These are phyloP conservation scores for Beauveria rudraprayagi DNA, from an alignment of 2,329 filamentous ascomycete species.

Conservation along the genomic window DNA sequence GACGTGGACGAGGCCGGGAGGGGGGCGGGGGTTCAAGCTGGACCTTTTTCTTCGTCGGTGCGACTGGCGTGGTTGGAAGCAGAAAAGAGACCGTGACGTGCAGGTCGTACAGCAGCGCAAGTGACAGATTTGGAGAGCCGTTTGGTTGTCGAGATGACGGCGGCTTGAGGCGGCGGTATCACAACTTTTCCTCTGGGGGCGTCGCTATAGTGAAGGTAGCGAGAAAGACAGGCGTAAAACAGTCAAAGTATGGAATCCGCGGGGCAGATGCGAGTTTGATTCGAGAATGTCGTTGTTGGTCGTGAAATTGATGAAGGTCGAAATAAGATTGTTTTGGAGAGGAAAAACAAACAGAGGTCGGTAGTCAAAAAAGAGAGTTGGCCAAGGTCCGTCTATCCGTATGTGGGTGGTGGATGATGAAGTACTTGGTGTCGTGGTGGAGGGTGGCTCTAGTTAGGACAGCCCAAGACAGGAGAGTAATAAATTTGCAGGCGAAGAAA, in stretches of 20 bases:
- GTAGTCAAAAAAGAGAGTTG: slow-evolving; percentile 5
- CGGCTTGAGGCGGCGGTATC: neutral
- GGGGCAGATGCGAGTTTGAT: neutral
- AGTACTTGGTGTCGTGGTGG: slow-evolving; percentile 5
- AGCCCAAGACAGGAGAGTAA: neutral
- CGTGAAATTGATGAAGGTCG: neutral
- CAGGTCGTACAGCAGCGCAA: slow-evolving; percentile 1
- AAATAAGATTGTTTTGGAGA: neutral
- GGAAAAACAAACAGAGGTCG: neutral
- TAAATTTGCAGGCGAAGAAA: neutral
- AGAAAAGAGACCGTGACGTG: neutral
- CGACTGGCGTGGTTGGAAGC: neutral
- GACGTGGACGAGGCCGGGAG: neutral
- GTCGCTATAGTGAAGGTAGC: slow-evolving; percentile 3
- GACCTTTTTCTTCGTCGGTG: neutral
- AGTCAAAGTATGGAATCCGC: neutral
- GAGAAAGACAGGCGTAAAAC: neutral
- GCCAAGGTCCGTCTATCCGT: neutral
- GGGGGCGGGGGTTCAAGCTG: neutral
- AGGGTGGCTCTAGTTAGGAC: neutral
- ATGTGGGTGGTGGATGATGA: slow-evolving; percentile 6
- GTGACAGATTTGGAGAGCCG: neutral
- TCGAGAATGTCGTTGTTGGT: neutral
- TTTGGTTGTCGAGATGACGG: neutral
- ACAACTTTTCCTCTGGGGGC: neutral